Evolutionary conservation across 31 red algal species (phyloP).

Genomic region (Odonthalia washingtoniensis): DNA sequence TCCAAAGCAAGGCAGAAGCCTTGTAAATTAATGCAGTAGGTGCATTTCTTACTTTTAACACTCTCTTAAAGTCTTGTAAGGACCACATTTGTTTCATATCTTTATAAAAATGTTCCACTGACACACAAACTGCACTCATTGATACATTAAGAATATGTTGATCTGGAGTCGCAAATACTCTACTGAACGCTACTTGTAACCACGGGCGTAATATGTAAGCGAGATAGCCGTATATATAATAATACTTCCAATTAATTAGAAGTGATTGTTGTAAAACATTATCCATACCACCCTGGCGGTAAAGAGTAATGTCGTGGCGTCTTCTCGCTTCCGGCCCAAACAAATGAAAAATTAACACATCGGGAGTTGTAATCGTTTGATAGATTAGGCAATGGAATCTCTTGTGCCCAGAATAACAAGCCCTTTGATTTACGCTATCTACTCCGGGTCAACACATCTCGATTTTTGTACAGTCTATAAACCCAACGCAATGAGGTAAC

Average conservation of each 20-base stretch:
- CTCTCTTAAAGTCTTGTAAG: too few relatives aligned
- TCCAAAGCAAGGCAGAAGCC: too few relatives aligned
- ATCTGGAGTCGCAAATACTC: background rate
- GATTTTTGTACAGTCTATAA: background rate
- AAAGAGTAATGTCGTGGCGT: background rate
- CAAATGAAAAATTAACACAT: slow-evolving; percentile 1
- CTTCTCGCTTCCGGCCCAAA: background rate
- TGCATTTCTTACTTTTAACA: too few relatives aligned
- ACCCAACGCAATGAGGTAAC: background rate
- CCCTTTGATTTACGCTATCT: too few relatives aligned
- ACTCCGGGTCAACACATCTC: too few relatives aligned
- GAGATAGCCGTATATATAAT: background rate
- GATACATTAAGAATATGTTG: too few relatives aligned
- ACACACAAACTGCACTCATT: too few relatives aligned
- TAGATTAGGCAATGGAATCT: too few relatives aligned
- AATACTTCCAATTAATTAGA: background rate
- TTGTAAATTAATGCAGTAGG: too few relatives aligned
- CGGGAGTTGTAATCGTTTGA: background rate
- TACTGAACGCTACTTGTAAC: background rate
- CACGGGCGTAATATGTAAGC: background rate
- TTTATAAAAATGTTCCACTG: too few relatives aligned
- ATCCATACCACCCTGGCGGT: background rate
- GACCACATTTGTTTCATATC: too few relatives aligned
- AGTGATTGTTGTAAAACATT: background rate
- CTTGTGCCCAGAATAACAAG: too few relatives aligned